Evolutionary conservation across 208 protist species (phyloP).

Genomic region (Borovskyia barvae): DNA sequence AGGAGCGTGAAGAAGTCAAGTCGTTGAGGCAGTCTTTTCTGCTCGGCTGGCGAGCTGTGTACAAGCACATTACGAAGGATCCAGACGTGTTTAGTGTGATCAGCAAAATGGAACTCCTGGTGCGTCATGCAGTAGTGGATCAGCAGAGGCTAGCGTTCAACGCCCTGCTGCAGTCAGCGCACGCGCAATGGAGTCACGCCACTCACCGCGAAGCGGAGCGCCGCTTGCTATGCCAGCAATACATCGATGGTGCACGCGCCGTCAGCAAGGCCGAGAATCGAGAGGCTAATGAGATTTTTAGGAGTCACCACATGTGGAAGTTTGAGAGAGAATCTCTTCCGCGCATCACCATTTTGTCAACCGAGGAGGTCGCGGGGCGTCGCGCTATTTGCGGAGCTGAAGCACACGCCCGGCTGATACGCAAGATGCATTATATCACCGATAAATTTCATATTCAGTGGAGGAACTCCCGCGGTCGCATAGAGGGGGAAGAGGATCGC

Average conservation of each 20-base stretch:
- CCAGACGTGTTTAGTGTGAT: conserved; percentile 35
- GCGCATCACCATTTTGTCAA: conserved; percentile 2
- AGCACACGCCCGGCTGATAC: conserved; percentile 11
- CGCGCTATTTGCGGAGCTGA: conserved; percentile 22
- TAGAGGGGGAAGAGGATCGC: conserved; percentile 8
- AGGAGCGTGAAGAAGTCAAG: conserved; percentile 40
- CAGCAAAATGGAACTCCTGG: conserved; percentile 52
- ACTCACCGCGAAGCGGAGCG: conserved; percentile 8
- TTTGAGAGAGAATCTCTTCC: background rate
- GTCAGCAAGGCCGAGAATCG: conserved; percentile 44
- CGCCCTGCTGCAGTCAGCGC: conserved; percentile 18
- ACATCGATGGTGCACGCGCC: conserved; percentile 24
- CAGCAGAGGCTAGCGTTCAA: conserved; percentile 45
- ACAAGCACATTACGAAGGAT: conserved; percentile 30
- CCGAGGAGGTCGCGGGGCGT: conserved; percentile 2
- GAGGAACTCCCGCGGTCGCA: background rate
- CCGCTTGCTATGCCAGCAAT: conserved; percentile 32
- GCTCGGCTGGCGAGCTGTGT: conserved; percentile 51
- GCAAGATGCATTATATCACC: conserved; percentile 3
- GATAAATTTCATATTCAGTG: background rate
- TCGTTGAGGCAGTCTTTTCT: conserved; percentile 35
- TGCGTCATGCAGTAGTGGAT: conserved; percentile 51
- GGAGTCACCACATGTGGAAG: conserved; percentile 3
- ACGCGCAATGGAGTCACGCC: conserved; percentile 5
- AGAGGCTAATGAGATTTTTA: conserved; percentile 16